Conservation (phyloP, 169 alveolate species). For the Plasmodium reichenowi region DNA sequence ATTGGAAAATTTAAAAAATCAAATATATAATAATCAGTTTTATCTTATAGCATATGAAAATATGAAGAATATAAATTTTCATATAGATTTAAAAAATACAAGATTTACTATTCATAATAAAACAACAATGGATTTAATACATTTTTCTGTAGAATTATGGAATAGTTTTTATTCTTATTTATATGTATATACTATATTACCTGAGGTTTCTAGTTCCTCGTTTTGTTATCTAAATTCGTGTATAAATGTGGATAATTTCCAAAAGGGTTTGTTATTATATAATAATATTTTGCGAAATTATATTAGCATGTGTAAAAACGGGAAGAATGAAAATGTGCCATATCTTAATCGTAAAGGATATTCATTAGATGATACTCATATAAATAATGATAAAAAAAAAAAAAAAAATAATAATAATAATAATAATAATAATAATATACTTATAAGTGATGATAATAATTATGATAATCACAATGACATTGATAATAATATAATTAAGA, state of each 20-base stretch:
- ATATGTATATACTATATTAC: conserved; percentile 47
- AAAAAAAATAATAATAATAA: too few relatives aligned
- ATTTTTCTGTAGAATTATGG: conserved; percentile 37
- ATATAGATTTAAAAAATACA: conserved; percentile 31
- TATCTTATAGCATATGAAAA: conserved; percentile 61
- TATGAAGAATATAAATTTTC: conserved; percentile 16
- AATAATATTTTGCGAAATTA: conserved; percentile 42
- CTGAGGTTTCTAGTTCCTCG: conserved; percentile 10
- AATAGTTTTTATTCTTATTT: conserved; percentile 37
- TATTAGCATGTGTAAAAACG: conserved; percentile 34
- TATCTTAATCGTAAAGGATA: too few relatives aligned
- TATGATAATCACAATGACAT: too few relatives aligned
- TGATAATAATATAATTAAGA: too few relatives aligned
- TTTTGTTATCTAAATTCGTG: conserved; percentile 6
- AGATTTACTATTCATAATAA: conserved; percentile 53
- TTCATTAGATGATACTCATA: too few relatives aligned
- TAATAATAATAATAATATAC: too few relatives aligned
- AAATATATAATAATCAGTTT: conserved; percentile 68
- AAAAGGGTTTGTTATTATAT: conserved; percentile 60
- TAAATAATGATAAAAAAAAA: too few relatives aligned
- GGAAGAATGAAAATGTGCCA: not conserved
- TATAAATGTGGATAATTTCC: conserved; percentile 62
- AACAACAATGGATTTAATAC: conserved; percentile 56
- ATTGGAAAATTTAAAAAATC: conserved; percentile 1
- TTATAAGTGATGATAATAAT: too few relatives aligned